phyloP scores from a whole-genome alignment of 768 basidiomycete genomes.

The Rhodotorula kratochvilovae region DNA sequence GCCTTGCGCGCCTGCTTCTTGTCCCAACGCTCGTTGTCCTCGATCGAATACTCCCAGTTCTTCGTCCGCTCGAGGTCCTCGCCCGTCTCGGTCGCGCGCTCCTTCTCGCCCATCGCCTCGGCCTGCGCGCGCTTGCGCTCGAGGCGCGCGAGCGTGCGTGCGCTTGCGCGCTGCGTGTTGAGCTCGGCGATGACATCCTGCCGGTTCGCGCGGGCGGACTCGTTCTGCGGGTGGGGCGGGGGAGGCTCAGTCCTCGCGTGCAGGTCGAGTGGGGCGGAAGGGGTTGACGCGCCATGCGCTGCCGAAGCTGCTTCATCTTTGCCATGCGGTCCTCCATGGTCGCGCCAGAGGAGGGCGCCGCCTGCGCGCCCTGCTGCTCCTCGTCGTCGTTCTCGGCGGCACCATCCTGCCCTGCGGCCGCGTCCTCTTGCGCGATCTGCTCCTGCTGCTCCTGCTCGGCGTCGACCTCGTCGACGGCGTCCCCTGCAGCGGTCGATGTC shows the following conservation, averaged over 20 bases:
- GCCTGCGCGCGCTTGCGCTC: slow-evolving; percentile 73
- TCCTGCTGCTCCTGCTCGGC: slow-evolving; percentile 25
- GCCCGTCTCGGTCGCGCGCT: slow-evolving; percentile 84
- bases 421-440: not conserved
- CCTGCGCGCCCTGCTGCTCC: not conserved
- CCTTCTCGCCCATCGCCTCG: slow-evolving; percentile 74
- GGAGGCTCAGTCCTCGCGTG: slow-evolving; percentile 10
- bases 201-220: slow-evolving; percentile 76
- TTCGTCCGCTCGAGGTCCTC: slow-evolving; percentile 84
- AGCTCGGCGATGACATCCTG: slow-evolving; percentile 79
- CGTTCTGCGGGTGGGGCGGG: slow-evolving; percentile 53
- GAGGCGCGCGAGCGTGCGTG: slow-evolving; percentile 72
- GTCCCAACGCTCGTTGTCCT: slow-evolving; percentile 96
- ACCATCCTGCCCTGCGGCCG: not conserved
- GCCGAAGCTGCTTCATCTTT: slow-evolving; percentile 69
- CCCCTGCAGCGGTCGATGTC: not conserved
- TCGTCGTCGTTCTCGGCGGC: not conserved
- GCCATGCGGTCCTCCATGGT: slow-evolving; percentile 68
- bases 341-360: not conserved
- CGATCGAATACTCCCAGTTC: slow-evolving; percentile 92
- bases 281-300: slow-evolving; percentile 65
- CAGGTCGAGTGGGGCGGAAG: not conserved
- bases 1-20: slow-evolving; percentile 77
- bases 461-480: not conserved
- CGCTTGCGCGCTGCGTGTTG: slow-evolving; percentile 68